Conservation (phyloP, 139 green algal species). For the Spirogloea muscicola region DNA sequence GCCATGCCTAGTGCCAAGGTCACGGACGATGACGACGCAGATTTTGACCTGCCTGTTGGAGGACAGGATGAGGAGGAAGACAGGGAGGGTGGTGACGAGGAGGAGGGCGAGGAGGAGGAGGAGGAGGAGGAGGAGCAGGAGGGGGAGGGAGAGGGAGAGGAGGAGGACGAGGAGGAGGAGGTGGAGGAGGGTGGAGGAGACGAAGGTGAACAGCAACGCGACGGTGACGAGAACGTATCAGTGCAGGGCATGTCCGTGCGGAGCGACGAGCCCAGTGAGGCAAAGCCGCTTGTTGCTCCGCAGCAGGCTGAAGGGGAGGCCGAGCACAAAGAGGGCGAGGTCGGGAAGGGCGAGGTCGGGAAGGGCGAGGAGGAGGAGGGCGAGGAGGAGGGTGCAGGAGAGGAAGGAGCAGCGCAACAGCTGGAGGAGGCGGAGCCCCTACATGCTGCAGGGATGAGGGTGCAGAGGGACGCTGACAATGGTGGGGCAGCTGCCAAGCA, state of each 20-base stretch:
- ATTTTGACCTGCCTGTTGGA: constrained; percentile 17
- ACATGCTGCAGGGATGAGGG: neutral
- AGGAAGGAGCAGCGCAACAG: constrained; percentile 3
- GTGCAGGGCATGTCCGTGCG: too few species aligned
- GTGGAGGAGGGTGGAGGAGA: constrained; percentile 8
- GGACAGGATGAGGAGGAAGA: constrained; percentile 13
- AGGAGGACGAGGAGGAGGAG: constrained; percentile 19
- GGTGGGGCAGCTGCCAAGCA: neutral
- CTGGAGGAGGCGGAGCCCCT: constrained; percentile 5
- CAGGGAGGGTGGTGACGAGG: constrained; percentile 10
- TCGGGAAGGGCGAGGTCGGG: constrained; percentile 11
- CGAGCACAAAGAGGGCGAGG: constrained; percentile 24
- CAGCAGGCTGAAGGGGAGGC: constrained; percentile 29
- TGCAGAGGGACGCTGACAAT: neutral
- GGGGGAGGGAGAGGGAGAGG: constrained; percentile 11
- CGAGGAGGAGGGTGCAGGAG: constrained; percentile 9
- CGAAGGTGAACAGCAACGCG: neutral
- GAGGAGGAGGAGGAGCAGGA: constrained; percentile 36
- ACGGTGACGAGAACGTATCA: constrained; percentile 14
- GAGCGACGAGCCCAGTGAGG: too few species aligned
- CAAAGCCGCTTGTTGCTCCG: neutral
- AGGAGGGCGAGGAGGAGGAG: constrained; percentile 18
- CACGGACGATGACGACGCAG: neutral
- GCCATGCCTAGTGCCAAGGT: neutral
- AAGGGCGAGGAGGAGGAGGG: constrained; percentile 29